Evolutionary conservation across 371 early-diverging fungal species (phyloP).

Genomic region (Circinella umbellata): DNA sequence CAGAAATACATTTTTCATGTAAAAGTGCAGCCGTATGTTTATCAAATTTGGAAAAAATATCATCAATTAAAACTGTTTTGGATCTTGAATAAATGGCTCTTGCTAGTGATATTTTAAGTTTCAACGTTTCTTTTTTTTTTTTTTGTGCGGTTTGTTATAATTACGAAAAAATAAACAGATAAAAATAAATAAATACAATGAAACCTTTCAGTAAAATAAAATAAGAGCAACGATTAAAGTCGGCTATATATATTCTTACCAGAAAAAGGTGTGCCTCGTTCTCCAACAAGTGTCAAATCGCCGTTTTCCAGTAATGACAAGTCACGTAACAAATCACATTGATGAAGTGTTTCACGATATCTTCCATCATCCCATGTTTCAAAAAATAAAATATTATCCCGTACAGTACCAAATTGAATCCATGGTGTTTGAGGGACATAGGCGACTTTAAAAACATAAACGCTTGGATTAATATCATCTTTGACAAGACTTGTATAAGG

Average conservation of each 20-base stretch:
- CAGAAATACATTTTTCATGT: constrained; percentile 65
- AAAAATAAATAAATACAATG: not conserved
- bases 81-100: constrained; percentile 74
- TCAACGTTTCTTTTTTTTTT: constrained; percentile 60
- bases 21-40: constrained; percentile 70
- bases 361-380: constrained; percentile 64
- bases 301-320: constrained; percentile 76
- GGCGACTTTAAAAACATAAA: constrained; percentile 51
- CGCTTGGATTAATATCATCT: constrained; percentile 16
- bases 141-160: constrained; percentile 5
- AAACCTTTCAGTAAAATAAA: not conserved
- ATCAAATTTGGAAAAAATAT: constrained; percentile 67
- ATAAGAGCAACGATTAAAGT: not conserved
- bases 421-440: constrained; percentile 83
- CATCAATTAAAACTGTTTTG: constrained; percentile 72
- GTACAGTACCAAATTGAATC: constrained; percentile 79
- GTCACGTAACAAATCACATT: constrained; percentile 76
- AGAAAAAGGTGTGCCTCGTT: constrained; percentile 32
- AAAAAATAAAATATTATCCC: constrained; percentile 87
- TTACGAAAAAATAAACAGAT: too few relatives aligned
- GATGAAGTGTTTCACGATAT: constrained; percentile 69
- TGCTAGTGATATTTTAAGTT: constrained; percentile 75
- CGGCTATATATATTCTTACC: constrained; percentile 58
- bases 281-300: constrained; percentile 85
- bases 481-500: constrained; percentile 21